Conservation (phyloP, 768 basidiomycete genomes). For the Collybia nuda region DNA sequence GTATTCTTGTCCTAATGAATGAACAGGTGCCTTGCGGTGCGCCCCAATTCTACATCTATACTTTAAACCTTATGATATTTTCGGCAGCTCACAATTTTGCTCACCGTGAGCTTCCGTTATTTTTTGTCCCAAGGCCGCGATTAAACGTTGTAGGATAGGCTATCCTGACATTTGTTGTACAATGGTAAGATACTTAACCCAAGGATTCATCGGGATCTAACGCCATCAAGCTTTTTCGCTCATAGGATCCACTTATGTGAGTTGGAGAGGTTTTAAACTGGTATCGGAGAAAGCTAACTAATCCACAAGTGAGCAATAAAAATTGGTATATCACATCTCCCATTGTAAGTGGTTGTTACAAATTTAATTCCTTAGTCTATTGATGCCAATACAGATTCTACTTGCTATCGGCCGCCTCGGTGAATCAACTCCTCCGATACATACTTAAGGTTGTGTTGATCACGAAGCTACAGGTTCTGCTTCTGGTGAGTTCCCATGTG, state of each 20-base stretch:
- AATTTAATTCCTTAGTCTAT: too few species aligned
- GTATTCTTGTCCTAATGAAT: not conserved
- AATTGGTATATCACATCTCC: too few species aligned
- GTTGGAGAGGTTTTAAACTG: too few species aligned
- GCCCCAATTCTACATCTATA: not conserved
- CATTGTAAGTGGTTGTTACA: too few species aligned
- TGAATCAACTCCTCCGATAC: not conserved
- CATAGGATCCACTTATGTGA: too few species aligned
- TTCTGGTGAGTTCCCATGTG: not conserved
- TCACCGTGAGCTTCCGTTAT: slow-evolving; percentile 11
- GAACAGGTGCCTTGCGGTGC: slow-evolving; percentile 7
- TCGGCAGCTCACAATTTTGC: slow-evolving; percentile 15
- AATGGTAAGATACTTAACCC: slow-evolving; percentile 16
- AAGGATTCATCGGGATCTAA: not conserved
- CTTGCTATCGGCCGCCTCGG: too few species aligned
- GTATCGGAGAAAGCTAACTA: too few species aligned
- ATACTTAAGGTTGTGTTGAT: too few species aligned
- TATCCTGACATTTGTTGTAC: slow-evolving; percentile 26
- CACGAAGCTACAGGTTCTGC: not conserved
- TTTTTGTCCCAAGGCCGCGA: not conserved
- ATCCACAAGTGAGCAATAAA: too few species aligned
- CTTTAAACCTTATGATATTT: not conserved
- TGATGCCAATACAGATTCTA: too few species aligned
- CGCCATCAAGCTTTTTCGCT: slow-evolving; percentile 1
- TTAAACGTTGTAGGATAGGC: slow-evolving; percentile 7